Evolutionary conservation across 768 basidiomycete species (phyloP), one percentile per base, ranked within the genome.

Genomic region (Gelatoporia subvermispora): DNA sequence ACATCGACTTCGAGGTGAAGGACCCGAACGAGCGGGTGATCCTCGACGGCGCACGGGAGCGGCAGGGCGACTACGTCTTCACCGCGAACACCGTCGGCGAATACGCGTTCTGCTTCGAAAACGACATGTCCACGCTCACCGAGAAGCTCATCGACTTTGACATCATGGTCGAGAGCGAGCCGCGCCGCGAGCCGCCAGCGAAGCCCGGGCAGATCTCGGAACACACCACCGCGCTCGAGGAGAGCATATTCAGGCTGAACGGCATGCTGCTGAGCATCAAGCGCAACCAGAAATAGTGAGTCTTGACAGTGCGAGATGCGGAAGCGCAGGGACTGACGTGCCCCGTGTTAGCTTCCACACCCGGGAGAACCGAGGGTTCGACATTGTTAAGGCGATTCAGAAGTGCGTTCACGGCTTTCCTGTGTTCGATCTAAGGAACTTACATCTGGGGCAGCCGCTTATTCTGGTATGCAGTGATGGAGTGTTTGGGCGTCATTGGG

Each of bases 91-190:
- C 79, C 17, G 77, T 85, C 65, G 90, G 90, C 58, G 90, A 93
- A 77, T 93, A 92, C 63, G 66, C 94, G 4, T 98, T 99, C 74
- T 98, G 95, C 72, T 96, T 98, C 65, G 89, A 93, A 64, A 99
- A 99, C 66, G 94, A 97, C 72, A 95, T 95, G 77, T 89, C 87
- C 21, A 90, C 91, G 3, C 76, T 96, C 56, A 88, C 90, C 11
- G 91, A 93, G 70, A 98, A 98, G 68, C 79, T 98, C 41, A 79
- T 99, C 60, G 90, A 93, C 69, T 88, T 93, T 64, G 88, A 91
- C 67, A 98, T 99, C 68, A 94, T 97, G 93, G 92, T 93, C 41
- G 96, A 99, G 76, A 93, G 88, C 52, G 95, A 98, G 64, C 96
- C 96, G 2, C 75, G 96, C 43, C 75, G 92, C 43, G 85, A 93